Evolutionary conservation across 108 stramenopile species (phyloP), one percentile per base, ranked within the genome.

Genomic region (Cyclotella atomus): DNA sequence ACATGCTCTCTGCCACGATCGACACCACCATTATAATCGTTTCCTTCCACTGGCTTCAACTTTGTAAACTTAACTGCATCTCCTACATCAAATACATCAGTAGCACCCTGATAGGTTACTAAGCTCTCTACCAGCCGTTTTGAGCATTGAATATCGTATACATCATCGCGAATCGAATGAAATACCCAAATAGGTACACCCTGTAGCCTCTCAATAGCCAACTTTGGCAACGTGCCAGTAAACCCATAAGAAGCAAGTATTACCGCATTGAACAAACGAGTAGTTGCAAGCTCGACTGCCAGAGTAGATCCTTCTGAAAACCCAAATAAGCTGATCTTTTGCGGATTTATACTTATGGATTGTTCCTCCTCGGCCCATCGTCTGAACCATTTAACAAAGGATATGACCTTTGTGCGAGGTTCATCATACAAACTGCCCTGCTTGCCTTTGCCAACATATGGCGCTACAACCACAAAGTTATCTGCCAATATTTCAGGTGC

Each of bases 221-320:
- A 27, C 15, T 35, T 36, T 32, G 93, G 90, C 32, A 94, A 66
- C 3, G 74, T 59, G 3, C 93, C 93, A 30, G 77, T 79, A 70
- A 89, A 94, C 0, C 93, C 93, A 67, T 91, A 94, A 25, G 88
- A 81, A 33, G 84, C 84, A 54, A 90, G 49, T 14, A 90, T 77
- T 21, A 77, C 81, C 2, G 73, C 88, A 19, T 72, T 53, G 70
- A 94, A 94, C 46, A 81, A 64, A 54, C 79, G 65, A 3, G 93
- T 91, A 12, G 93, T 94, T 47, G 84, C 66, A 35, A 94, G 64
- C 47, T 94, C 93, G 10, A 94, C 83, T 6, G 87, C 89, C 12
- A 90, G 85, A 19, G 89, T 94, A 27, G 93, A 88, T 12, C 93
- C 93, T 63, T 94, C 93, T 4, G 87, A 88, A 66, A 94, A 94